Evolutionary conservation across 2,329 filamentous ascomycete genomes (phyloP), one percentile per base, ranked within the genome.

Genomic region (Stromatinia cepivora): DNA sequence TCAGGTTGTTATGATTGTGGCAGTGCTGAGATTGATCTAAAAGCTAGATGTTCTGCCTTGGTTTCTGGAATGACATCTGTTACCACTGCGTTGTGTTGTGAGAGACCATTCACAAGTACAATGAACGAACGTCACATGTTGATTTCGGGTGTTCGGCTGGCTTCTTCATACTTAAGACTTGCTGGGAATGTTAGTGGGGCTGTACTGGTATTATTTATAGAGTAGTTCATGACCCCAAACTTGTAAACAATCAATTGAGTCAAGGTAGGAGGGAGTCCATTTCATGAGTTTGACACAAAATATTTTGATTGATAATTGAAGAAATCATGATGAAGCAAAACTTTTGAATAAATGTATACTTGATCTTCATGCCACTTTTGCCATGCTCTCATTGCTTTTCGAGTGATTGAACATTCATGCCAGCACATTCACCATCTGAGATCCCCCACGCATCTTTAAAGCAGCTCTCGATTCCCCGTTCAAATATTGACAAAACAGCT

Each of bases 31-130:
- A 25, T 39, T 25, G 28, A 28, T 50, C 28, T 34, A 36, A 62
- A 62, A 50, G 58, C 42, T 61, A n/a, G 58, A 61, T 25, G 28
- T 34, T 61, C 39, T 61, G 39, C 58, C 58, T 61, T 61, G 58
- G 42, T 61, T 42, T 58, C 54, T 58, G 54, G 54, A 46, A 46
- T 34, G 58, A 3, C 42, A 48, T 46, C 25, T 59, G 45, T 59
- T 22, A 17, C 57, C 57, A n/a, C 39, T 45, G 36, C 17, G 39
- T 46, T 59, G 36, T 31, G 25, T 13, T 59, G 58, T 15, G 10
- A n/a, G 28, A 48, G 42, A n/a, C 53, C 58, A 42, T 62, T 25
- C 58, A 58, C 54, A n/a, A 39, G 54, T 34, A 39, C 53, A 31
- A 53, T n/a, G 17, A 25, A n/a, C 28, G 25, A 31, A 31, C 52